Evolutionary conservation across 164 flowering plant genomes (phyloP), one percentile per base, ranked within the genome.

Genomic region (Vitis rupestris): DNA sequence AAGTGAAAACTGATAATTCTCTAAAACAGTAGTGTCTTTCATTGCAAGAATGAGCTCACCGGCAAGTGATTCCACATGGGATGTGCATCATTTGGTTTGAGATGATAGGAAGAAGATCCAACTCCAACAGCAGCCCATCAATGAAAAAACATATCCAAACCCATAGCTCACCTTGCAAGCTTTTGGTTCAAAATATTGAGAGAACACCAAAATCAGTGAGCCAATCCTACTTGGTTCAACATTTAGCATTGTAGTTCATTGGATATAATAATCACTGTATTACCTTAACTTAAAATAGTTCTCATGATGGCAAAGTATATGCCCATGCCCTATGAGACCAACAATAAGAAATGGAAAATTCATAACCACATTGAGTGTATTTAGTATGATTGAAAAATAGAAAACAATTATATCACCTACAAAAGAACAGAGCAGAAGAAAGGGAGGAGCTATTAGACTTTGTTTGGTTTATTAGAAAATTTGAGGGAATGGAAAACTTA

Each of bases 51-150:
- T 3, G 67, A 65, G 30, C 90, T 80, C 73, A 95, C 98, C 0
- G 99, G 99, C 76, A 95, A 77, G 44, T 98, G 94, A 73, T 95
- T 97, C 99, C 98, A 95, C 12, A 95, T 90, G 75, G 93, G 98
- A 19, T 82, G 78, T 61, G 92, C 87, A 85, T 95, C 97, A 86
- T 93, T 79, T 64, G 98, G 99, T 54, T 86, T 77, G 47, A 93
- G 92, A 84, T 95, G 98, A 78, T 95, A 93, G 77, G 93, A 95
- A 19, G 92, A 72, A 23, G 99, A 95, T 47, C 99, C 99, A 85
- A 95, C 53, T 66, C 84, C 94, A 78, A 93, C 97, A 53, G 92
- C 93, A 69, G 97, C 56, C 90, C 94, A 53, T 98, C 99, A 72
- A 91, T 63, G 79, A 73, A 95, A 60, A 95, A 95, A 47, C 78